phyloP scores from a whole-genome alignment of 495 filamentous ascomycete species.

The Staphylotrichum longicolle region DNA sequence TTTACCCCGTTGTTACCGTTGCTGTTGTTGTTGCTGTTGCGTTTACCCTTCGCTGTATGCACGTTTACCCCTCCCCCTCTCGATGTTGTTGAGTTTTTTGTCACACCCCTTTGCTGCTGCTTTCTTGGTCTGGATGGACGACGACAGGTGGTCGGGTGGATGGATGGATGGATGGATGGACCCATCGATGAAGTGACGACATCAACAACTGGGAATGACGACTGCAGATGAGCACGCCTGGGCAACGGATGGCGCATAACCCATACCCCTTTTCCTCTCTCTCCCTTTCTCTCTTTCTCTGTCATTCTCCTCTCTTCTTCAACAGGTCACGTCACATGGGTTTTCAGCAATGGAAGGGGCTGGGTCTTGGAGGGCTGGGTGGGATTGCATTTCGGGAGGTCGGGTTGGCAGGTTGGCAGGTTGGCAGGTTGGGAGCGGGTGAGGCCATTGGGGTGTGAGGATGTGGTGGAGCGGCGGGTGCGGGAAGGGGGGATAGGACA shows the following conservation, averaged over 20 bases:
- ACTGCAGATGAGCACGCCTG: not conserved
- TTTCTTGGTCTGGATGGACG: slow-evolving; percentile 11
- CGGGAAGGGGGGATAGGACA: not conserved
- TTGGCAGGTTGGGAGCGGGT: not conserved
- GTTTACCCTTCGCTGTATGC: slow-evolving; percentile 14
- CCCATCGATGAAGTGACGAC: slow-evolving; percentile 26
- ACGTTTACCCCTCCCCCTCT: not conserved
- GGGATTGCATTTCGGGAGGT: slow-evolving; percentile 1
- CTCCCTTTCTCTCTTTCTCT: not conserved
- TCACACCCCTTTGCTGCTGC: not conserved
- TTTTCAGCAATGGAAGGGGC: not conserved
- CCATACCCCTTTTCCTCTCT: not conserved
- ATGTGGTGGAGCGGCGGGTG: not conserved
- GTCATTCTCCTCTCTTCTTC: not conserved
- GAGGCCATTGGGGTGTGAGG: not conserved
- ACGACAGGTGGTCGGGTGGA: not conserved
- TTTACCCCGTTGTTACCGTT: not conserved
- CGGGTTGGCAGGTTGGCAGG: too few species aligned
- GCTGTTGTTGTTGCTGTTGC: slow-evolving; percentile 3
- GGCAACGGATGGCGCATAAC: slow-evolving; percentile 6
- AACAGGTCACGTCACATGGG: slow-evolving; percentile 5
- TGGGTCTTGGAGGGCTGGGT: not conserved
- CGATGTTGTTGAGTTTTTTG: not conserved
- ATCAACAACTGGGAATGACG: slow-evolving; percentile 7
- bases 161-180: slow-evolving; percentile 17